Conservation (phyloP, 192 early-diverging fungal genomes). For the Coemansia sp. region DNA sequence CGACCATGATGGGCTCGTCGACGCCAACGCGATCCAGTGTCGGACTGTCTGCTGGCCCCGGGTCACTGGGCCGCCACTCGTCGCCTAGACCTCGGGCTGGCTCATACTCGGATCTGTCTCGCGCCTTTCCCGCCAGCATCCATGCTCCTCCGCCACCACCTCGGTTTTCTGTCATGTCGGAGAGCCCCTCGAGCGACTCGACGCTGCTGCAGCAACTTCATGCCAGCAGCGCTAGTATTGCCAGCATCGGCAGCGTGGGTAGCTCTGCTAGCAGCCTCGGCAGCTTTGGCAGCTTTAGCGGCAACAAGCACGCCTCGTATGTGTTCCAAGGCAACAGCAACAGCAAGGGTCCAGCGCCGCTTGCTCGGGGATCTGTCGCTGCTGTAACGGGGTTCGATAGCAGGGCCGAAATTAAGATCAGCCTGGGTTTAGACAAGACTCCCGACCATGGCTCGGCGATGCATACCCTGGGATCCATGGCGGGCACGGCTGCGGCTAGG, state of each 20-base stretch:
- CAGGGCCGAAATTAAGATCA: conserved; percentile 23
- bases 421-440: conserved; percentile 30
- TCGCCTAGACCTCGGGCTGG: conserved; percentile 34
- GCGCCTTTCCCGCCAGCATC: conserved; percentile 15
- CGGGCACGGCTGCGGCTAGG: too few relatives aligned
- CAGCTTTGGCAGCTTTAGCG: neutral
- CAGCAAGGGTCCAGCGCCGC: neutral
- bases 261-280: neutral
- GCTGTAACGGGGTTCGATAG: conserved; percentile 22
- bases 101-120: conserved; percentile 33
- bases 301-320: neutral
- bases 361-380: neutral
- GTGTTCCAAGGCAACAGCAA: conserved; percentile 1
- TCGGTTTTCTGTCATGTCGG: conserved; percentile 6
- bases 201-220: conserved; percentile 18
- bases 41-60: neutral
- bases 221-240: neutral
- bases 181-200: conserved; percentile 25
- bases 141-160: neutral
- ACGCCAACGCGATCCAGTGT: conserved; percentile 14
- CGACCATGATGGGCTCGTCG: neutral
- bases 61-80: conserved; percentile 39
- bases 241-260: neutral
- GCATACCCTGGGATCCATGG: neutral
- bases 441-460: too few relatives aligned